Conservation (phyloP, 768 basidiomycete species). For the Postia placenta region DNA sequence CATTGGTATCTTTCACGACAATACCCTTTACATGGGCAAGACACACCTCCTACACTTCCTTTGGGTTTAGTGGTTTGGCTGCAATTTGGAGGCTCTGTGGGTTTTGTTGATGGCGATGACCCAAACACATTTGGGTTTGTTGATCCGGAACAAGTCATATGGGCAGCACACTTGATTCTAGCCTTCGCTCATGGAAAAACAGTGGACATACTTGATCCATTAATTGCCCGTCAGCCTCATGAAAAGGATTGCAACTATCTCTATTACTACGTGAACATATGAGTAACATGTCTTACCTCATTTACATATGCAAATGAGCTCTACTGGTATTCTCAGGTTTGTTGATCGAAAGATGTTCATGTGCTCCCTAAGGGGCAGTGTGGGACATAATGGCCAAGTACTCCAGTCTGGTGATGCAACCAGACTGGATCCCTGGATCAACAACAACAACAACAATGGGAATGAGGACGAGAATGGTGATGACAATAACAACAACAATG, state of each 20-base stretch:
- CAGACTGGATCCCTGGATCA: neutral
- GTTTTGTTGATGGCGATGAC: conserved; percentile 28
- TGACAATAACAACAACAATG: too few relatives aligned
- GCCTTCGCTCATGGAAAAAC: conserved; percentile 26
- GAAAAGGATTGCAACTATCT: conserved; percentile 12
- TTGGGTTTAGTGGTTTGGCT: conserved; percentile 35
- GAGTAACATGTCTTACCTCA: neutral
- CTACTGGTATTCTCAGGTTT: conserved; percentile 18
- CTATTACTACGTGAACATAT: conserved; percentile 22
- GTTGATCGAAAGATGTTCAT: conserved; percentile 23
- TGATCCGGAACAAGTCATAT: conserved; percentile 35
- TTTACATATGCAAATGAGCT: neutral
- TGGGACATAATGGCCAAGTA: conserved; percentile 14
- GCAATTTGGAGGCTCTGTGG: conserved; percentile 24
- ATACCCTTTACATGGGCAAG: conserved; percentile 10
- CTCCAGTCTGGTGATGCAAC: neutral
- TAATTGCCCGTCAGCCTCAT: conserved; percentile 7
- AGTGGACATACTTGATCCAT: conserved; percentile 1
- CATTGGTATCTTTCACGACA: conserved; percentile 23
- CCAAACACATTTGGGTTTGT: conserved; percentile 37
- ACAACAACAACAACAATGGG: neutral
- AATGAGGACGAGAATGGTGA: neutral
- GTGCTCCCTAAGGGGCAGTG: conserved; percentile 17
- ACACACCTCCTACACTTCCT: conserved; percentile 27
- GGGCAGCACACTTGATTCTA: conserved; percentile 37